Evolutionary conservation across 805 yeast genomes (phyloP), one percentile per base, ranked within the genome.

Genomic region (Hanseniaspora taiwanica): DNA sequence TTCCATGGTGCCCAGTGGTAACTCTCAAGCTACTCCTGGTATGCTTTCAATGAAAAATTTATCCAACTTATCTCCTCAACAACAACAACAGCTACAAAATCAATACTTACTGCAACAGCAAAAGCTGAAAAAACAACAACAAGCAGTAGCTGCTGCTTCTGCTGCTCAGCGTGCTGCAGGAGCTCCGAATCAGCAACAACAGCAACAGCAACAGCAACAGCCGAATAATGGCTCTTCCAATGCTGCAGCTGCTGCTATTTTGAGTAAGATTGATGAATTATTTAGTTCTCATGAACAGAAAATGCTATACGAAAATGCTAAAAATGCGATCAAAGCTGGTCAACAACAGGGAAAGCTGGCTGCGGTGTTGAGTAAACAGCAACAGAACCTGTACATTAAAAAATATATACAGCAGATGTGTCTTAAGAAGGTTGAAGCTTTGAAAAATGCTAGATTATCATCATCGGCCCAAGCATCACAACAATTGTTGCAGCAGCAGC

Each of bases 401-500:
- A 58, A 58, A 39, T 59, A 56, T 44, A 57, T 59, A 37, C 58
- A 58, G 39, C 63, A 59, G 42, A 58, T 57, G 44, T 62, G 60
- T 4, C 46, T 59, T 37, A 58, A 56, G 34, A 59, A 58, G 43
- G 52, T 58, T 32, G 62, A 58, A 39, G 46, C 46, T 24, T 40
- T 57, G 21, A 47, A 58, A 40, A 38, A 39, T 5, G 48, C 46
- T 5, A 46, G 40, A 21, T 49, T 48, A 10, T 37, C 46, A 14
- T 34, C 44, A 12, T 39, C 42, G n/a, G 48, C 47, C 29, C 36
- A 33, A 27, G 35, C 27, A 19, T 14, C 34, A 12, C 42, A 36
- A 31, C 14, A 4, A 27, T 37, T 21, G 23, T 19, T 36, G 23
- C 46, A 44, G 33, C 42, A 35, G 24, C 42, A 35, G 20, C 24